Evolutionary conservation across 495 filamentous ascomycete species (phyloP).

Genomic region (Podospora bellae-mahoneyi): DNA sequence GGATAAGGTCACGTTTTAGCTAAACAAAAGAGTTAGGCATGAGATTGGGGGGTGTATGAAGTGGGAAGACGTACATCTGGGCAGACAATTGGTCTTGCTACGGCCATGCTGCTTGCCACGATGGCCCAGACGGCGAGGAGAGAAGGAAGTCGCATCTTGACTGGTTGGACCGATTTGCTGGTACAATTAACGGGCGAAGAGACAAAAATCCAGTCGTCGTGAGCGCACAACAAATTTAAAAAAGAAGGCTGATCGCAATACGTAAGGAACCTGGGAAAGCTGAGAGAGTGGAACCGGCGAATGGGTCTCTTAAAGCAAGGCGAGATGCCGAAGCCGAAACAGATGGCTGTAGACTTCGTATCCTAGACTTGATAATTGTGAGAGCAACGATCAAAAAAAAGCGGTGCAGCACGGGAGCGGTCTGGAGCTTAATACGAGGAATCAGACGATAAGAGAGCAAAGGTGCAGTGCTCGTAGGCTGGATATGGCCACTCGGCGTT

Average conservation of each 20-base stretch:
- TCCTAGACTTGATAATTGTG: background rate
- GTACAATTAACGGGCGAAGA: background rate
- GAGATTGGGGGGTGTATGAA: background rate
- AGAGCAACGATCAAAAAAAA: background rate
- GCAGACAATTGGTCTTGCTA: conserved; percentile 35
- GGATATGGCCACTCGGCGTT: background rate
- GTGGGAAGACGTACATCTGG: conserved; percentile 33
- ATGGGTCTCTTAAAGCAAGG: background rate
- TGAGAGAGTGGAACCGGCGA: background rate
- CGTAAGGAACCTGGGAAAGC: background rate
- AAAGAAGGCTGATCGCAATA: background rate
- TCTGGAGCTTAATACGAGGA: background rate
- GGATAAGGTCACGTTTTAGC: conserved; percentile 46
- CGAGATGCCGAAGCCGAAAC: background rate
- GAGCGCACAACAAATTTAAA: background rate
- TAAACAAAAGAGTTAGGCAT: conserved; percentile 24
- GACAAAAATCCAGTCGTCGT: background rate
- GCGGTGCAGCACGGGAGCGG: background rate
- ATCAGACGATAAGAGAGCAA: background rate
- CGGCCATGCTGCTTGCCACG: conserved; percentile 13
- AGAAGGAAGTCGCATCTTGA: background rate
- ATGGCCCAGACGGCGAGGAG: conserved; percentile 24
- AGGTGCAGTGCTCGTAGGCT: background rate
- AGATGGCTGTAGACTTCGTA: background rate
- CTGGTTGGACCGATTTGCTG: background rate